Base-by-base conservation (phyloP, 352 stramenopile genomes). In the Globisporangium nagaii region DNA sequence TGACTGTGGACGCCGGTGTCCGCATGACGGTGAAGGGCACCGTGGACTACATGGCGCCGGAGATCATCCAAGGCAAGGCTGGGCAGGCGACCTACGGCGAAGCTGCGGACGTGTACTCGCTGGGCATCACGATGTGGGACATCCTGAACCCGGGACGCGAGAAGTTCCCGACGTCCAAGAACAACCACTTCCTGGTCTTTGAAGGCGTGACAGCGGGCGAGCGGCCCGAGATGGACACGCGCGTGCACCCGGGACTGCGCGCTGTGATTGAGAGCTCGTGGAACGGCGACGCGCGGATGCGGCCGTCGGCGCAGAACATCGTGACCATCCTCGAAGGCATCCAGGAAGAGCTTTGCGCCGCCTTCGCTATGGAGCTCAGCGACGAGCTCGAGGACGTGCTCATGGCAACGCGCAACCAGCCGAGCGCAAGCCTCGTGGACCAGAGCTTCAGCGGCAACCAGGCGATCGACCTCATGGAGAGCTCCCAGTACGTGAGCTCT, bases 31-130 rank as follows among this genome's bases (percentile, higher is more conserved):
- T 90, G 12, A 77, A 85, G 20, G 81, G 80, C 0, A 90, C 80
- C 1, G 75, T 92, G 10, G 71, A 79, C 45, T 89, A 88, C 74
- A 92, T 90, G 80, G 80, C 81, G 12, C 81, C 81, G 0, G 81
- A 92, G 53, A 61, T 92, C n/a, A 86, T 92, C 53, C 79, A 84
- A 35, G 75, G 73, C 22, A 63, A 73, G 4, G 71, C 65, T 25
- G 76, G 74, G 10, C 46, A 74, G 19, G 74, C 70, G 20, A 59
- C 55, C 8, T 91, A 92, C 53, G 73, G 66, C 1, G 78, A 90
- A 54, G 72, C 72, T 3, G 79, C 81, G 4, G 82, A 92, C 47
- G 66, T 92, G 8, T 91, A 86, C 53, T 77, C 73, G n/a, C 58
- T 92, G 41, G 80, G 56, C 28, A 80, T 91, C 41, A 88, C 78